Evolutionary conservation across 73 alveolate species (phyloP).

Genomic region (Blepharisma stoltei): DNA sequence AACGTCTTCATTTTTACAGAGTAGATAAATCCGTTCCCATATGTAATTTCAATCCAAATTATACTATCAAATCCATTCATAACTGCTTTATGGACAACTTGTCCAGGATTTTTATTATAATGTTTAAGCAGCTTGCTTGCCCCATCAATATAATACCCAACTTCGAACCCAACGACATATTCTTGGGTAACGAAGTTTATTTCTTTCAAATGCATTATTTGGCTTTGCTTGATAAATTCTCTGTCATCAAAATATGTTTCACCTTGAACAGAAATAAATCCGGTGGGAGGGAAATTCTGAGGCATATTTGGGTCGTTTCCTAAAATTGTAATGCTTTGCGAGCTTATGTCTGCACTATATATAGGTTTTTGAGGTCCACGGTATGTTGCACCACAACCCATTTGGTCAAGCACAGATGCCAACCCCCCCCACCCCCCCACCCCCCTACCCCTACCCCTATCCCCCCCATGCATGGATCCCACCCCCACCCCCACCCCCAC

Average conservation of each 20-base stretch:
- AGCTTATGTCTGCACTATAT: not conserved
- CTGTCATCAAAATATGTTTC: constrained; percentile 22
- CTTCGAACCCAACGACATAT: not conserved
- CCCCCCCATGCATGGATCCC: too few species aligned
- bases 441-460: too few species aligned
- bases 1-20: constrained; percentile 9
- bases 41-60: not conserved
- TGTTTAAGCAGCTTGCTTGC: not conserved
- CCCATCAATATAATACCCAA: not conserved
- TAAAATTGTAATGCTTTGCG: not conserved
- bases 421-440: too few species aligned
- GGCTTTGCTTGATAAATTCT: constrained; percentile 20
- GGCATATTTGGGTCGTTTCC: not conserved
- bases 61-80: not conserved
- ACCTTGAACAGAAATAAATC: not conserved
- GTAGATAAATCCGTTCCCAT: not conserved
- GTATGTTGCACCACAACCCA: constrained; percentile 14
- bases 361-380: constrained; percentile 14
- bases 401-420: too few species aligned
- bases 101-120: not conserved
- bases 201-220: constrained; percentile 15
- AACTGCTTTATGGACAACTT: not conserved
- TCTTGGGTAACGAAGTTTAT: not conserved
- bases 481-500: too few species aligned
- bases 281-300: constrained; percentile 1